A percentile compares a stretch with the other conserved stretches of the same genome.
These are phyloP conservation scores for Talaromyces stipitatus DNA, from an alignment of 495 filamentous ascomycete genomes.

Conservation along the genomic window DNA sequence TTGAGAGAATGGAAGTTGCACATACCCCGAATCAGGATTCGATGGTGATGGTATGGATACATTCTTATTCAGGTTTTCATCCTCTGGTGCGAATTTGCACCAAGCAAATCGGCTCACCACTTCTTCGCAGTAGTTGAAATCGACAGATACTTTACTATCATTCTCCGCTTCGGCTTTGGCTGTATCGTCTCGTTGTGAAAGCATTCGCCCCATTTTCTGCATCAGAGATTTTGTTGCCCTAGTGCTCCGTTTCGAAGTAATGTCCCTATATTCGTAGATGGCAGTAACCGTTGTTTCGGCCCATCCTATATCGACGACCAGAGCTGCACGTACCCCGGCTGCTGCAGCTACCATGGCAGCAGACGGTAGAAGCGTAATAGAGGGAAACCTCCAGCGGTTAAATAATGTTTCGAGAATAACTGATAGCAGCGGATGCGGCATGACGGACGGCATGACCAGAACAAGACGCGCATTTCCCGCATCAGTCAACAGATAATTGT, in stretches of 20 bases:
- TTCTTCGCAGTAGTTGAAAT: slow-evolving; percentile 75
- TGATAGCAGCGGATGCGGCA: slow-evolving; percentile 74
- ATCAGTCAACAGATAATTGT: slow-evolving; percentile 69
- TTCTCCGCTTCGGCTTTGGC: slow-evolving; percentile 8
- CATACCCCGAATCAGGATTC: slow-evolving; percentile 27
- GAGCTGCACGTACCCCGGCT: slow-evolving; percentile 70
- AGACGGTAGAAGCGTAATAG: slow-evolving; percentile 70
- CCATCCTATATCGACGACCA: slow-evolving; percentile 91
- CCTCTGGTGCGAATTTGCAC: slow-evolving; percentile 43
- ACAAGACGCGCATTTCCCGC: slow-evolving; percentile 68
- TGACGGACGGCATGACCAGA: slow-evolving; percentile 64
- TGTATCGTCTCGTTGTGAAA: slow-evolving; percentile 33
- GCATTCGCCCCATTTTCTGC: slow-evolving; percentile 58
- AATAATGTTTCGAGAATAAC: slow-evolving; percentile 70
- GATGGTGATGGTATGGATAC: slow-evolving; percentile 39
- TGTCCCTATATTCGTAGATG: slow-evolving; percentile 83
- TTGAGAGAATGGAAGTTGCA: slow-evolving; percentile 54
- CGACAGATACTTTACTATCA: slow-evolving; percentile 31
- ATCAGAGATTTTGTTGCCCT: slow-evolving; percentile 65
- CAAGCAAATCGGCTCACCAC: slow-evolving; percentile 65
- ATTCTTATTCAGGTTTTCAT: slow-evolving; percentile 3
- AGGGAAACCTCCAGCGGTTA: slow-evolving; percentile 67
- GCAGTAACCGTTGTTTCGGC: slow-evolving; percentile 72
- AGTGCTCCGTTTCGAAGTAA: slow-evolving; percentile 56
- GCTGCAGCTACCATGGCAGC: slow-evolving; percentile 64